These are phyloP conservation scores for Usnea hakonensis DNA, from an alignment of 495 filamentous ascomycete species.

Conservation along the genomic window DNA sequence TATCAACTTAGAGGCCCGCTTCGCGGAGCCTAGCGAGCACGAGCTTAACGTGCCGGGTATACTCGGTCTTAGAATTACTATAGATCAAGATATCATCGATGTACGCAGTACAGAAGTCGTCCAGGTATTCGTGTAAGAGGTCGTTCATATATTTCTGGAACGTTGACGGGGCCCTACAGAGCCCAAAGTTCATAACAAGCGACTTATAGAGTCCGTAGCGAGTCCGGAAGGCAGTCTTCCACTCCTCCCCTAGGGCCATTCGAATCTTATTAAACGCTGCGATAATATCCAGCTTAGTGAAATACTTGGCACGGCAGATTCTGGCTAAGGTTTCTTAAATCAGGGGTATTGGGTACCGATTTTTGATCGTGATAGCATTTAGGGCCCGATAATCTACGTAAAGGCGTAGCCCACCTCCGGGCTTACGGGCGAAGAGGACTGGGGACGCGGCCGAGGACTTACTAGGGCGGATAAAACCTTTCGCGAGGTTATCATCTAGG, in stretches of 20 bases:
- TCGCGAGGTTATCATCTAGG: not conserved
- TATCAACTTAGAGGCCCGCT: too few species aligned
- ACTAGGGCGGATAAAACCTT: not conserved
- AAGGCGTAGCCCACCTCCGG: not conserved
- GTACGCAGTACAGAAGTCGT: constrained; percentile 24
- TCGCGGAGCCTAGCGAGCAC: too few species aligned
- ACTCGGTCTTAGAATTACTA: too few species aligned
- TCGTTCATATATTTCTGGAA: constrained; percentile 22
- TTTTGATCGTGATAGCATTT: constrained; percentile 5
- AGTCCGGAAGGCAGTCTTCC: constrained; percentile 16
- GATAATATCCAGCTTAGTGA: constrained; percentile 11
- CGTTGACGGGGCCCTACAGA: constrained; percentile 10
- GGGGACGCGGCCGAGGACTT: not conserved
- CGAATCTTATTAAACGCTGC: constrained; percentile 15
- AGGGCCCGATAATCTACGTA: not conserved
- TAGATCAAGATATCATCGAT: constrained; percentile 28
- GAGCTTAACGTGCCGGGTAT: too few species aligned
- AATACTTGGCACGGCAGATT: not conserved
- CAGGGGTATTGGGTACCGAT: not conserved
- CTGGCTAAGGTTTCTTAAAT: not conserved
- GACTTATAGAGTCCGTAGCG: constrained; percentile 19
- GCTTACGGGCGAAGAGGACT: not conserved
- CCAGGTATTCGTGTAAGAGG: constrained; percentile 12
- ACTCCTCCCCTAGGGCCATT: constrained; percentile 16
- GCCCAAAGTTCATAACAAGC: constrained; percentile 22